phyloP scores from a whole-genome alignment of 805 yeast genomes.

The Lipomyces lipofer region DNA sequence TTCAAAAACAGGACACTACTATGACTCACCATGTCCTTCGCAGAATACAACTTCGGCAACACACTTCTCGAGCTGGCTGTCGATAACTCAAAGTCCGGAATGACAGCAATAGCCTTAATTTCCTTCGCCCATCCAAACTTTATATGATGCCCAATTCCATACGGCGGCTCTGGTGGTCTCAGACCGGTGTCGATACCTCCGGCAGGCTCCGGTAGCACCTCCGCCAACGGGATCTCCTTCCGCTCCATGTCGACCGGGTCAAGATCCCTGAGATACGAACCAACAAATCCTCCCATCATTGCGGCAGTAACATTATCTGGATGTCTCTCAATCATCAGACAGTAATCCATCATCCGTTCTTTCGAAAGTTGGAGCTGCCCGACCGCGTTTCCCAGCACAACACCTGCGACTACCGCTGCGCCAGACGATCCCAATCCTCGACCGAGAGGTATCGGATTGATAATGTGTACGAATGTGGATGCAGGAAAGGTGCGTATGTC shows the following conservation, averaged over 20 bases:
- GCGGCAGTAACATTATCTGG: slow-evolving; percentile 99
- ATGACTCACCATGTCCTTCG: slow-evolving; percentile 60
- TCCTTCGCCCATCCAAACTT: slow-evolving; percentile 78
- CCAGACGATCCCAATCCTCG: slow-evolving; percentile 98
- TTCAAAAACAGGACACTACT: no score
- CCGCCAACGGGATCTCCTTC: slow-evolving; percentile 80
- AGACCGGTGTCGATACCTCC: slow-evolving; percentile 69
- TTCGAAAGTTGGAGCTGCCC: slow-evolving; percentile 73
- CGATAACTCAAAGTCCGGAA: slow-evolving; percentile 91
- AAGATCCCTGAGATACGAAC: slow-evolving; percentile 84
- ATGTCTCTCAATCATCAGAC: slow-evolving; percentile 96
- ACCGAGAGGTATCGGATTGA: slow-evolving; percentile 92
- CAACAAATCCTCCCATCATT: slow-evolving; percentile 98
- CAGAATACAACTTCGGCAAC: slow-evolving; percentile 74
- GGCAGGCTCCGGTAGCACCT: slow-evolving; percentile 76
- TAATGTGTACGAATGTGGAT: slow-evolving; percentile 78
- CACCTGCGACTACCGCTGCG: slow-evolving; percentile 98
- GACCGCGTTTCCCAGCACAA: slow-evolving; percentile 80
- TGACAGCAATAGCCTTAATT: slow-evolving; percentile 84
- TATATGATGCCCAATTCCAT: slow-evolving; percentile 83
- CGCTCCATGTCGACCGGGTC: slow-evolving; percentile 68
- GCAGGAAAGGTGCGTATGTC: slow-evolving; percentile 72
- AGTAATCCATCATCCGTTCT: slow-evolving; percentile 86
- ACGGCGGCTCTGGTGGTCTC: slow-evolving; percentile 80
- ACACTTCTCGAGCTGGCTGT: slow-evolving; percentile 92